Evolutionary conservation across 768 basidiomycete species (phyloP), one percentile per base, ranked within the genome.

Genomic region (Lactarius sanguifluus): DNA sequence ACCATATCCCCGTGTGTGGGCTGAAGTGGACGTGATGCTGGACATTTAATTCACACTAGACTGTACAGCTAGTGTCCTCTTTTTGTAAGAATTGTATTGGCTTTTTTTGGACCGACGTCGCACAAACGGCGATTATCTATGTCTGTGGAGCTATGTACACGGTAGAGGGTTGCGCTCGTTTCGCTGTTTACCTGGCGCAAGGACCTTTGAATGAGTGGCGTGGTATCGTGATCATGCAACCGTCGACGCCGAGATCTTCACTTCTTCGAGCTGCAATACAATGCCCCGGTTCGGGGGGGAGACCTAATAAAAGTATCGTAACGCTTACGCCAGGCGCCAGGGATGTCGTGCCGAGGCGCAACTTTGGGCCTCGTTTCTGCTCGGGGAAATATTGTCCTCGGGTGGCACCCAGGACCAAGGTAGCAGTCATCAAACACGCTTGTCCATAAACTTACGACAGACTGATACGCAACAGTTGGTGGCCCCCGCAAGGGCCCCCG

Each of bases 31-130:
- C 47, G 56, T 57, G 9, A 28, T 58, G 12, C 30, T 38, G 41
- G 47, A 32, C 23, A 25, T 54, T 36, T 57, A 50, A 59, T 63
- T 30, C 36, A 43, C 25, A 40, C 41, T 67, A 63, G 61, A 67
- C 41, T 36, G 61, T 38, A 54, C 40, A n/a, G 15, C 57, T 30
- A 12, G 25, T n/a, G 16, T 41, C 20, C 20, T 43, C 43, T 57
- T 67, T 57, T 63, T 67, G 62, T 67, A 59, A n/a, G 15, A 16
- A 58, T 16, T 25, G 20, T 36, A 62, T 32, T 45, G 32, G 34
- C 50, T 54, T 43, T 47, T 57, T 16, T 16, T 25, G 50, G 23
- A 58, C 18, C 50, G 16, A 57, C 57, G 38, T 32, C 50, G 7
- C 50, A 41, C 32, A 25, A 61, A 45, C 25, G n/a, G 43, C 50